Base-by-base conservation (phyloP, 2,329 filamentous ascomycete species). In the Ophiostoma piceae region DNA sequence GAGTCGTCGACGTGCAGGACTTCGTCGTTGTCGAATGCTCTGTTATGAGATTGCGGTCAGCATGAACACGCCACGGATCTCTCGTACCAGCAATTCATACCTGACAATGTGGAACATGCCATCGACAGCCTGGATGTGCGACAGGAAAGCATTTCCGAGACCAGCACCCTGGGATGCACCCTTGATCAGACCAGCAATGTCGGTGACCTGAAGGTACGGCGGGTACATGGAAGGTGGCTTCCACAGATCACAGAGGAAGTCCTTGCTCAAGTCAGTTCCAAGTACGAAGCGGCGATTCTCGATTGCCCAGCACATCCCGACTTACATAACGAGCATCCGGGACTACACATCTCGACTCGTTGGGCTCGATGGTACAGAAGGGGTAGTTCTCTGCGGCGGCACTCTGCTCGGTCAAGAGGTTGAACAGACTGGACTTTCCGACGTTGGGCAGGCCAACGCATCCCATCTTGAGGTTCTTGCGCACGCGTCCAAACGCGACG, bases 291-390 rank as follows among this genome's bases (percentile, higher is more conserved):
- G 54, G 54, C 14, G 35, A 35, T 35, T 35, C 35, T 35, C 35
- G 26, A 35, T 35, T 29, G 26, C 26, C 26, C 35, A 35, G 11
- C 66, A 37, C 11, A 69, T 68, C 29, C 67, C 65, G 29, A 76
- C 79, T 75, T 74, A 81, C 80, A 74, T 82, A 82, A 78, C 80
- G 76, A 67, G 74, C 76, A 73, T 82, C 80, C 1, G 80, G 80
- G 67, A 82, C 80, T 69, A 79, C 76, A 76, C 80, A 82, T 74
- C 80, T 79, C 68, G 80, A 80, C 75, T 82, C 80, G 32, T 82
- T 82, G 54, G 80, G 80, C 76, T 82, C 80, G 75, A 82, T 82
- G 0, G 80, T 82, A 74, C 80, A 82, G 69, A 82, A 82, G 0
- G 81, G 80, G 71, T 82, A 82, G 73, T 82, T 82, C 74, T 82